Evolutionary conservation across 768 basidiomycete genomes (phyloP).

Genomic region (Mycena haematopus): DNA sequence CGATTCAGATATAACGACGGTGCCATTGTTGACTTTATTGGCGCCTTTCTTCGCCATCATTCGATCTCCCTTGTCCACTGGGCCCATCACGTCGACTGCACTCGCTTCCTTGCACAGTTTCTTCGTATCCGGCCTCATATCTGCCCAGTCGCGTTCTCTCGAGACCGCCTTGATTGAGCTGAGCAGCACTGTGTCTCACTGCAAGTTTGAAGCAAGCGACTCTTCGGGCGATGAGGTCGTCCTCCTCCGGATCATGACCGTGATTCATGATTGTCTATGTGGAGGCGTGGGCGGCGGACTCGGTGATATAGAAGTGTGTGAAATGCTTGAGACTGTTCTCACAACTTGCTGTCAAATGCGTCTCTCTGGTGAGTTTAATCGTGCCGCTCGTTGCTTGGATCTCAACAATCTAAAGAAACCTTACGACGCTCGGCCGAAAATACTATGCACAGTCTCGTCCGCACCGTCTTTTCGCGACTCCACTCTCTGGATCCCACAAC

Average conservation of each 20-base stretch:
- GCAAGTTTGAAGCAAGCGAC: constrained; percentile 98
- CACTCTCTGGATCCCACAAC: constrained; percentile 63
- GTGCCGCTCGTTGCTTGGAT: neutral
- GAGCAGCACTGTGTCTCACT: constrained; percentile 90
- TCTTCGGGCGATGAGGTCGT: constrained; percentile 98
- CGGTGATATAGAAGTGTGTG: constrained; percentile 94
- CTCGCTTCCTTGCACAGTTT: constrained; percentile 88
- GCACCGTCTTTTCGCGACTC: constrained; percentile 82
- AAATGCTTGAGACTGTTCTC: constrained; percentile 96
- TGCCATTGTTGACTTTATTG: constrained; percentile 70
- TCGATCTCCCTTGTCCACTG: constrained; percentile 92
- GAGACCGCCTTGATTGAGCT: constrained; percentile 78
- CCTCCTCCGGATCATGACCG: constrained; percentile 86
- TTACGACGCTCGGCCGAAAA: constrained; percentile 87
- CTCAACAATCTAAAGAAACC: constrained; percentile 60
- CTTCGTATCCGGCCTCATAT: constrained; percentile 80
- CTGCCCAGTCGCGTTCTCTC: constrained; percentile 58
- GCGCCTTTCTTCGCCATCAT: constrained; percentile 93
- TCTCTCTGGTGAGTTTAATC: constrained; percentile 77
- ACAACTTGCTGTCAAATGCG: constrained; percentile 98
- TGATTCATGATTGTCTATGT: constrained; percentile 86
- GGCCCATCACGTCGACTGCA: constrained; percentile 95
- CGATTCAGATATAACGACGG: constrained; percentile 58
- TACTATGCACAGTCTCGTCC: constrained; percentile 87
- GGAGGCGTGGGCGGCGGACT: constrained; percentile 71